Base-by-base conservation (phyloP, 2,329 filamentous ascomycete species). In the Botrytis fragariae region DNA sequence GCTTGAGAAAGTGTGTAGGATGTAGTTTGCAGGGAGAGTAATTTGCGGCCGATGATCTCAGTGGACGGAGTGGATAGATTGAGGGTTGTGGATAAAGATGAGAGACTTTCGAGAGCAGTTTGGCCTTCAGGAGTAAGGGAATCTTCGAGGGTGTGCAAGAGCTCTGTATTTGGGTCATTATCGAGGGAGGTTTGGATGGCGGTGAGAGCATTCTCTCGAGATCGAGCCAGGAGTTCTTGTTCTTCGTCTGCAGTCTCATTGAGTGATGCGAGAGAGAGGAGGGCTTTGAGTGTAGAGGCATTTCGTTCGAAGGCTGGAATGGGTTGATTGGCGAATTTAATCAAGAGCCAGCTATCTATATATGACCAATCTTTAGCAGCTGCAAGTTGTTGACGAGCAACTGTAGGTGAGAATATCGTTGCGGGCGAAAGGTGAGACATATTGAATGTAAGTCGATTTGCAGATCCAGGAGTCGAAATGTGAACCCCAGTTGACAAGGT, bases 281-380 rank as follows among this genome's bases (percentile, higher is more conserved):
- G 86, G 1, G 87, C 90, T 76, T 90, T 91, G 68, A 97, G 86
- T 0, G 95, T 98, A 63, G 95, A 92, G 44, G 91, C 87, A 80
- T 96, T 98, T 78, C 94, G 91, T 83, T 98, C 95, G 81, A 97
- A 97, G 0, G 86, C 81, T 0, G 94, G 94, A 0, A 91, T 84
- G 0, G 87, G 81, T 63, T 87, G 88, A 44, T 88, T 87, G 62
- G 87, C 86, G 77, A 92, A 93, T 79, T 92, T 92, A 74, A 88
- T 87, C 63, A 87, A 85, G 18, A 98, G 89, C 95, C 95, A 98
- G 78, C 86, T 85, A 82, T 97, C 94, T 77, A 98, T 88, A 77
- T 93, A 94, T 72, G 90, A 91, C 95, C 95, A 98, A 83, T 98
- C 95, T 80, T 95, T 95, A 64, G 94, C 93, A 75, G 92, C 90